Base-by-base conservation (phyloP, 2,329 filamentous ascomycete species). In the Phyllosticta citriasiana region DNA sequence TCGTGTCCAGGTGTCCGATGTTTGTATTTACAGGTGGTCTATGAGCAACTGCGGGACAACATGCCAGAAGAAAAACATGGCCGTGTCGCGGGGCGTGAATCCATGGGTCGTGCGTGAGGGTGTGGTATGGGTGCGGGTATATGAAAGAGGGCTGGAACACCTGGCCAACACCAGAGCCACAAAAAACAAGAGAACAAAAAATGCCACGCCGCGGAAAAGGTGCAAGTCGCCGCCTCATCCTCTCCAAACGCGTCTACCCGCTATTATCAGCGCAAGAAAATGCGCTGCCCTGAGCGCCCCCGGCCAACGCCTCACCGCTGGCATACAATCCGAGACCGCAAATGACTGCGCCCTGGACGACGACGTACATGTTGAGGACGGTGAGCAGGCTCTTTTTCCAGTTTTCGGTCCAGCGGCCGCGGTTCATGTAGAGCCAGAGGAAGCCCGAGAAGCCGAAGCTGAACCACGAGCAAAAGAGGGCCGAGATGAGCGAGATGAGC, bases 391-490 rank as follows among this genome's bases (percentile, higher is more conserved):
- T 76, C 68, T 81, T 82, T 53, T 72, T 70, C 54, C 67, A 70
- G 47, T 72, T 75, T 27, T 71, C 67, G 2, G 62, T 66, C 68
- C 71, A 76, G 14, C 66, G 65, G 1, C 74, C 77, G 58, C 71
- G 70, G 65, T 82, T 77, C 62, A 83, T 71, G 64, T 76, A 77
- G 59, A 80, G 65, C 77, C 78, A 80, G 64, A 80, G 77, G 2
- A 74, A 65, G 8, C 74, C 77, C 22, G 73, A 73, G 2, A 80
- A 66, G 0, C 76, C 76, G 65, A 76, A 82, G 59, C 82, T 85
- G 71, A 89, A 89, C 86, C 86, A 88, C 59, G 80, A 84, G 22
- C 81, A 83, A 63, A 88, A 88, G 1, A 88, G 72, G 1, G 85
- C 69, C 9, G 68, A 69, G 27, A 89, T 82, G 40, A 89, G 73